A percentile compares a stretch with the other conserved stretches of the same genome.
phyloP scores from a whole-genome alignment of 2,329 filamentous ascomycete genomes.

The Achaetomium macrosporum region DNA sequence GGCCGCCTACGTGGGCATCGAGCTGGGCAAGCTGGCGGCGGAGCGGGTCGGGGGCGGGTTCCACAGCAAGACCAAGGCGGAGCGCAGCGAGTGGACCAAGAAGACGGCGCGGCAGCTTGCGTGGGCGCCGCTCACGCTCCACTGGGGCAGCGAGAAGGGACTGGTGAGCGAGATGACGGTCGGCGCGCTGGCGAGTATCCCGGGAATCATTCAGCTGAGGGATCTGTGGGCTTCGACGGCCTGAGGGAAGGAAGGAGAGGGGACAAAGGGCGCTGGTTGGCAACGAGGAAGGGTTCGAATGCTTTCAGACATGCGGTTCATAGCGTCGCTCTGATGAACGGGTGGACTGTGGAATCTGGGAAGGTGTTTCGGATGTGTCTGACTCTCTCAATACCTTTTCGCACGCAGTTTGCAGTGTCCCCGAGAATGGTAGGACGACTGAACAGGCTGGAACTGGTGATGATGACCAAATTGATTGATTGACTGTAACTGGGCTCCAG shows the following conservation, averaged over 20 bases:
- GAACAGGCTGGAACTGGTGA: too few relatives aligned
- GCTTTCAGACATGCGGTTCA: too few relatives aligned
- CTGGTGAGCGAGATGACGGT: slow-evolving; percentile 38
- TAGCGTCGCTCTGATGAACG: too few relatives aligned
- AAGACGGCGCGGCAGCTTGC: slow-evolving; percentile 20
- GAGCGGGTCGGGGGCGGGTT: slow-evolving; percentile 33
- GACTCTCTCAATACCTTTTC: too few relatives aligned
- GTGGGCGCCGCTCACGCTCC: slow-evolving; percentile 33
- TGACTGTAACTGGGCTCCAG: too few relatives aligned
- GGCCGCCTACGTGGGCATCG: slow-evolving; percentile 69
- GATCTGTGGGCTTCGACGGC: slow-evolving; percentile 36
- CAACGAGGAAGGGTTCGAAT: background rate
- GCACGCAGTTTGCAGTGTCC: too few relatives aligned
- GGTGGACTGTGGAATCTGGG: too few relatives aligned
- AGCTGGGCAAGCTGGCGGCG: slow-evolving; percentile 60
- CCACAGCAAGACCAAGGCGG: slow-evolving; percentile 33
- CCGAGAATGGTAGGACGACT: too few relatives aligned
- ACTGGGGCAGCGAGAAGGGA: slow-evolving; percentile 71
- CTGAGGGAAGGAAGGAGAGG: background rate
- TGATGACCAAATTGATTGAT: too few relatives aligned
- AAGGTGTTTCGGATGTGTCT: too few relatives aligned
- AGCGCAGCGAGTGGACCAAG: slow-evolving; percentile 39
- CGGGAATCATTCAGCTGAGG: slow-evolving; percentile 40
- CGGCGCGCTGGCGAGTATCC: slow-evolving; percentile 39
- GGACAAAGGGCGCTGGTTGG: background rate